phyloP scores from a whole-genome alignment of 2,329 filamentous ascomycete genomes.

The Chalaropsis thielavioides region DNA sequence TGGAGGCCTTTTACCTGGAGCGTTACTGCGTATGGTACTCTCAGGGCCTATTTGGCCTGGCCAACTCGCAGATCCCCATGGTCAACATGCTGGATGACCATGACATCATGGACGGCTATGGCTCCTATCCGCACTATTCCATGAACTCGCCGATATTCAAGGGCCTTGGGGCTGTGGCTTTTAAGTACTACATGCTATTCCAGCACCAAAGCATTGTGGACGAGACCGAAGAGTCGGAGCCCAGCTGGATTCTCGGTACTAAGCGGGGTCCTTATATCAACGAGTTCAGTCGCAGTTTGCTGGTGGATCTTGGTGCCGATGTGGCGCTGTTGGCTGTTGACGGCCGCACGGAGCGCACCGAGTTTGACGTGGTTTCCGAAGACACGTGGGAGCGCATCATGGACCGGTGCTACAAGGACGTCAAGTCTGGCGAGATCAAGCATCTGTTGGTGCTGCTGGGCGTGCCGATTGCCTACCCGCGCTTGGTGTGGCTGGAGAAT shows the following conservation, averaged over 20 bases:
- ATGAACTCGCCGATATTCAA: constrained; percentile 85
- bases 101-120: constrained; percentile 80
- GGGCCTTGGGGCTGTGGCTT: constrained; percentile 78
- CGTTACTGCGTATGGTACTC: constrained; percentile 93
- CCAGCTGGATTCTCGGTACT: constrained; percentile 76
- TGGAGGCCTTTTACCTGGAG: constrained; percentile 78
- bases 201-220: constrained; percentile 80
- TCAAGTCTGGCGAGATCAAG: constrained; percentile 70
- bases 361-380: constrained; percentile 64
- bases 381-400: constrained; percentile 78
- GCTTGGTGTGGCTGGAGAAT: constrained; percentile 56
- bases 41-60: constrained; percentile 83
- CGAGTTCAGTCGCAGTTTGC: constrained; percentile 70
- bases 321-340: constrained; percentile 78
- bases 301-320: constrained; percentile 66
- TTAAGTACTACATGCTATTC: constrained; percentile 98
- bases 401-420: constrained; percentile 68
- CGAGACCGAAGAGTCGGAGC: constrained; percentile 71
- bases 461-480: constrained; percentile 69
- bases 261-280: constrained; percentile 79
- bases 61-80: constrained; percentile 91
- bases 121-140: constrained; percentile 81
- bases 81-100: constrained; percentile 97
- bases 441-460: constrained; percentile 80
- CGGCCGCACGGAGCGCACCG: constrained; percentile 77